These are phyloP conservation scores for Citrullus amarus DNA, from an alignment of 306 rosid genomes.

Conservation along the genomic window DNA sequence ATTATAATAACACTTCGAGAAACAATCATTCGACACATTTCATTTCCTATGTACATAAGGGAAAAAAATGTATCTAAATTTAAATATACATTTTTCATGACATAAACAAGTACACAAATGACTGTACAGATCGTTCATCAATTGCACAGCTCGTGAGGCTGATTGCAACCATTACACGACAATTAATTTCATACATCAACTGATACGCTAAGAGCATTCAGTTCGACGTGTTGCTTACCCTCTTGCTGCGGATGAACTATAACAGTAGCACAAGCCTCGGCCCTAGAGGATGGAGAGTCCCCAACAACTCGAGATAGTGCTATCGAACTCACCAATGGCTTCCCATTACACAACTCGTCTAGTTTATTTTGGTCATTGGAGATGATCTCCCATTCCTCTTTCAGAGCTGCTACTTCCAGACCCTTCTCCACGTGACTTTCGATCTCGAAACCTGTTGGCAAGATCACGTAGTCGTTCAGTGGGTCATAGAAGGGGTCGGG, in stretches of 20 bases:
- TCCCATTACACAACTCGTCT: conserved; percentile 15
- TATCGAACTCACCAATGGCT: conserved; percentile 36
- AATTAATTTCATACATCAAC: conserved; percentile 41
- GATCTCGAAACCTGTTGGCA: conserved; percentile 70
- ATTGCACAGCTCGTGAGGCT: background rate
- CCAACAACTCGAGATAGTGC: conserved; percentile 37
- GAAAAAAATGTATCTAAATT: background rate
- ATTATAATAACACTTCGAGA: background rate
- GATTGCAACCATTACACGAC: background rate
- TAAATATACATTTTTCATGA: background rate
- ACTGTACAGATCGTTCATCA: background rate
- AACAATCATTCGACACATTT: background rate
- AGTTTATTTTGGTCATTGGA: conserved; percentile 27
- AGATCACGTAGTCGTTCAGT: conserved; percentile 77
- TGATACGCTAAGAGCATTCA: conserved; percentile 61
- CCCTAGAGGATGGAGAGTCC: conserved; percentile 23
- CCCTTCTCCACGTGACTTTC: conserved; percentile 49
- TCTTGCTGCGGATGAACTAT: conserved; percentile 41
- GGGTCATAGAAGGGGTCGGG: conserved; percentile 91
- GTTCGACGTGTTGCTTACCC: conserved; percentile 56
- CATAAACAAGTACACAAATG: background rate
- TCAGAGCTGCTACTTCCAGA: conserved; percentile 56
- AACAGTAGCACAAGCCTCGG: conserved; percentile 46
- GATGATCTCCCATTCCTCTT: conserved; percentile 95
- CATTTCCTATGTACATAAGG: background rate